A percentile compares a stretch with the other conserved stretches of the same genome.
phyloP scores from a whole-genome alignment of 1,139 yeast genomes.

The Yamadazyma conglobata region DNA sequence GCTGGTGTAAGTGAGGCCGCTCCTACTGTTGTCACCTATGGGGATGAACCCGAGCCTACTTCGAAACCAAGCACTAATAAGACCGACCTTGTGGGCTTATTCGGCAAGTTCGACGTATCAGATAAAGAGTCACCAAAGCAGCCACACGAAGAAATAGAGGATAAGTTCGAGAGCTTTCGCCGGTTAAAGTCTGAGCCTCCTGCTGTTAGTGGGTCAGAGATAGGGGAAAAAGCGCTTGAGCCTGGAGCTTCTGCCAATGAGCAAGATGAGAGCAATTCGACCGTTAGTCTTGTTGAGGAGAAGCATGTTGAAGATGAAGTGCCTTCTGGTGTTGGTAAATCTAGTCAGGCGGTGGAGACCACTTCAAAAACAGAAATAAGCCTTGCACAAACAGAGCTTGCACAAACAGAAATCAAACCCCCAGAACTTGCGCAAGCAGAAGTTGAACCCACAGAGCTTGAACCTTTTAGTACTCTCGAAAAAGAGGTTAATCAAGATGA shows the following conservation, averaged over 20 bases:
- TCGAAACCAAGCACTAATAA: slow-evolving; percentile 6
- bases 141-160: slow-evolving; percentile 11
- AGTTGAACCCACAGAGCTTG: not conserved
- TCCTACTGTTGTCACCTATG: slow-evolving; percentile 25
- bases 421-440: no score
- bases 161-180: slow-evolving; percentile 12
- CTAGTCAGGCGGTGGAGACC: no score
- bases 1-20: slow-evolving; percentile 19
- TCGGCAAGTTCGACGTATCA: slow-evolving; percentile 37
- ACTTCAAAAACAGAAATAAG: no score
- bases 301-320: no score
- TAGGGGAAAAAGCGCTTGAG: not conserved
- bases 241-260: no score
- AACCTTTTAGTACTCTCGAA: slow-evolving; percentile 1
- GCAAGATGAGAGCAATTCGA: no score
- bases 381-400: no score
- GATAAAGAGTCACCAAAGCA: slow-evolving; percentile 9
- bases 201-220: not conserved
- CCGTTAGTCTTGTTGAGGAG: no score
- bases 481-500: no score
- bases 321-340: no score
- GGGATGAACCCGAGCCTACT: slow-evolving; percentile 11
- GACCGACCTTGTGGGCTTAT: slow-evolving; percentile 35
- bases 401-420: no score
- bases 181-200: not conserved